Base-by-base conservation (phyloP, 352 stramenopile genomes). In the Achlya hypogyna region DNA sequence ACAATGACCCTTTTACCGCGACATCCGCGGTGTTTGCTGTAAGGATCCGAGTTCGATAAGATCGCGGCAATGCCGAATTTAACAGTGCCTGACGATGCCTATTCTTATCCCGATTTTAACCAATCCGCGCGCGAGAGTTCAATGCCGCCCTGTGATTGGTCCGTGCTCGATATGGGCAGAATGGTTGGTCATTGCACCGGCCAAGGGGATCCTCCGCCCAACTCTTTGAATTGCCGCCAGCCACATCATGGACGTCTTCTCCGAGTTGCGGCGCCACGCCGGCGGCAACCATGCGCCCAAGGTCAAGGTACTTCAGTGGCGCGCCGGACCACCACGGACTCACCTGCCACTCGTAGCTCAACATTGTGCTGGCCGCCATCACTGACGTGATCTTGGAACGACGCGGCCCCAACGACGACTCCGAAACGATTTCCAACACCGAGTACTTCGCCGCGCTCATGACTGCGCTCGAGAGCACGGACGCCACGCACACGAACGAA, bases 361-460 rank as follows among this genome's bases (percentile, higher is more conserved):
- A 90, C 68, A 79, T 94, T 54, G 84, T 94, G 67, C 78, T 94
- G 23, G 81, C 72, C 63, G 86, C 83, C 62, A 91, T 91, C 72
- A 82, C 76, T 20, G 84, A 94, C 28, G 81, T 94, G 51, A 94
- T 94, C 74, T 77, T 84, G 62, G 86, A 94, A 65, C 84, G 82
- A 22, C 82, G 86, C 65, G 22, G 29, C 10, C 2, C 16, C 40
- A 71, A 25, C 38, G 60, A 29, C 22, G 71, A 72, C 32, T 40
- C 43, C 12, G 45, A 49, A 1, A 69, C 81, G 16, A 83, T 88
- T 56, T 87, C 84, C n/a, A 78, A 76, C 68, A 91, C 83, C 32
- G 86, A 94, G 76, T 94, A 94, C 69, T 94, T 94, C 63, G 86
- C 86, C 14, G 83, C 86, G 63, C 76, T 94, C 60, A 93, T 94